Conservation (phyloP, 768 basidiomycete species). For the Rhodotorula toruloides region DNA sequence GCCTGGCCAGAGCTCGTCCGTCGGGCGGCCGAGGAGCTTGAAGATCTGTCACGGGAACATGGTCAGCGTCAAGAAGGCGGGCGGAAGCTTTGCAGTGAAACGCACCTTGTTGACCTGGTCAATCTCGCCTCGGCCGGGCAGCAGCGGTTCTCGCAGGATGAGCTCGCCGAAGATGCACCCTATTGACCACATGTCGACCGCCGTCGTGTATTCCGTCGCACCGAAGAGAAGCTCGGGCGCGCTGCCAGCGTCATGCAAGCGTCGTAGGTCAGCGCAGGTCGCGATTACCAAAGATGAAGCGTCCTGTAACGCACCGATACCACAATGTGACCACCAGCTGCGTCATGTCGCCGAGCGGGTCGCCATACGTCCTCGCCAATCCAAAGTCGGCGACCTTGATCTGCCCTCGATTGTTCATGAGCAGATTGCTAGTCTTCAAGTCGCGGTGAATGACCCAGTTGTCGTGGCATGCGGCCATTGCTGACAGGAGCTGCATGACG, state of each 20-base stretch:
- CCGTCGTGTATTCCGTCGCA: conserved; percentile 85
- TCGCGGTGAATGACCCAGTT: conserved; percentile 99
- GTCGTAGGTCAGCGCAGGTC: too few species aligned
- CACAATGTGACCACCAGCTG: conserved; percentile 97
- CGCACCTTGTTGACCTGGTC: conserved; percentile 75
- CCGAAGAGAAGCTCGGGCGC: conserved; percentile 94
- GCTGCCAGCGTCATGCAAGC: conserved; percentile 48
- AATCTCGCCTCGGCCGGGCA: conserved; percentile 91
- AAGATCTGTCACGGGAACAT: conserved; percentile 57
- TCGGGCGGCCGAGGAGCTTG: conserved; percentile 90
- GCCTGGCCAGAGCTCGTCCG: conserved; percentile 76
- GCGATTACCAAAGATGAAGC: conserved; percentile 26
- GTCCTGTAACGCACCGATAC: conserved; percentile 71
- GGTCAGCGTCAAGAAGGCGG: background rate
- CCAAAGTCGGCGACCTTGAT: conserved; percentile 99
- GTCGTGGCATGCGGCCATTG: conserved; percentile 85
- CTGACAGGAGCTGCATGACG: conserved; percentile 85
- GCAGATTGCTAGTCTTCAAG: conserved; percentile 90
- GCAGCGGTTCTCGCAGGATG: conserved; percentile 88
- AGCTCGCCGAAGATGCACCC: conserved; percentile 98
- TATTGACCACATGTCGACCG: conserved; percentile 97
- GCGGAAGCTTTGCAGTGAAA: background rate
- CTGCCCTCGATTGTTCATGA: conserved; percentile 98
- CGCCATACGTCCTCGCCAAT: conserved; percentile 88
- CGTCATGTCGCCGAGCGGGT: conserved; percentile 93